Conservation (phyloP, 2,329 filamentous ascomycete species). For the Colletotrichum paranaense region DNA sequence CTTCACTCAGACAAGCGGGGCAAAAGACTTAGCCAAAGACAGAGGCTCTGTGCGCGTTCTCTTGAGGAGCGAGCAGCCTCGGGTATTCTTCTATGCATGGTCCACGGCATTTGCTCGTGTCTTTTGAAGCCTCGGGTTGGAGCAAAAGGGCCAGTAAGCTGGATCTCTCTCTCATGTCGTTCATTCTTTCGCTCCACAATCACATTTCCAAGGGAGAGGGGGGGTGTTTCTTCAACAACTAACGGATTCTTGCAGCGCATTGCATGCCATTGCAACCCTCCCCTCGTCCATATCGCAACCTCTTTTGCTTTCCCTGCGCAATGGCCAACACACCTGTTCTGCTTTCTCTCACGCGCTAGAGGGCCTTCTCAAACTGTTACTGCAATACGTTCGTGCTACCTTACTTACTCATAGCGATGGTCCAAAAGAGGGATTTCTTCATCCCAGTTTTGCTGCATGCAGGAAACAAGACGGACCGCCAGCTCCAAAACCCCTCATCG, state of each 20-base stretch:
- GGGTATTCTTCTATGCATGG: neutral
- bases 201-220: neutral
- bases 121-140: neutral
- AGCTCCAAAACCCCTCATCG: conserved; percentile 16
- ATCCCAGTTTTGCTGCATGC: neutral
- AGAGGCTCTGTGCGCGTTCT: neutral
- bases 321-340: neutral
- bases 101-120: neutral
- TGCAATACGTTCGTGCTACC: conserved; percentile 7
- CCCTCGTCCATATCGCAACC: neutral
- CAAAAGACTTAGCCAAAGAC: neutral
- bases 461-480: neutral
- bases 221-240: neutral
- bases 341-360: neutral
- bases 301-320: neutral
- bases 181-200: neutral
- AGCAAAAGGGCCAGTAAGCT: neutral
- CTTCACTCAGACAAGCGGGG: neutral
- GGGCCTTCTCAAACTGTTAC: neutral
- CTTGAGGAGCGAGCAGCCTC: neutral
- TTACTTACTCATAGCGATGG: neutral
- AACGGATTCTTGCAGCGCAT: neutral
- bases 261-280: conserved; percentile 8
- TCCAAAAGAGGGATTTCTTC: neutral
- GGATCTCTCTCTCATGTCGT: neutral